phyloP scores from a whole-genome alignment of 768 basidiomycete genomes.

The Amanita rubescens region DNA sequence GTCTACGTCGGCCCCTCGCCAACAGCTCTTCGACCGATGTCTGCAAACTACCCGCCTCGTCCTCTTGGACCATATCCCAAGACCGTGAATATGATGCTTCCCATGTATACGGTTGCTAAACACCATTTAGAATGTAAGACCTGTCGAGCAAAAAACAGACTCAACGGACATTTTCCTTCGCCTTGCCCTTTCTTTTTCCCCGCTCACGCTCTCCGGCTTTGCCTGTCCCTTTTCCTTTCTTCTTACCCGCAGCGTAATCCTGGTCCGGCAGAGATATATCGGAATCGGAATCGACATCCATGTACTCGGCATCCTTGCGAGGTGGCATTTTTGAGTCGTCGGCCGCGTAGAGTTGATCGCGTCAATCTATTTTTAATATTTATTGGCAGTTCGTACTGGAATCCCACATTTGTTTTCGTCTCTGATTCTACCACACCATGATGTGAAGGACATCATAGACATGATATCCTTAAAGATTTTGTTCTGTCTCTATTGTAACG shows the following conservation, averaged over 20 bases:
- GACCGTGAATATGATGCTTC: constrained; percentile 90
- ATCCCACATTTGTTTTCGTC: too few relatives aligned
- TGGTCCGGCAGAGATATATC: constrained; percentile 60
- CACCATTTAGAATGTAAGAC: constrained; percentile 1
- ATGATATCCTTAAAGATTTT: too few relatives aligned
- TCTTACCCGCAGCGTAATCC: constrained; percentile 47
- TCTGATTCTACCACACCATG: too few relatives aligned
- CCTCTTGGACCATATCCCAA: constrained; percentile 97
- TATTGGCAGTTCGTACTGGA: too few relatives aligned
- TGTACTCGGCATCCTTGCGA: constrained; percentile 32
- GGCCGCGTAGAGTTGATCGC: neutral
- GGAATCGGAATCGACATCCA: constrained; percentile 63
- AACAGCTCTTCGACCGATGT: constrained; percentile 85
- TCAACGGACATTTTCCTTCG: constrained; percentile 39
- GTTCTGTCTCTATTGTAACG: too few relatives aligned
- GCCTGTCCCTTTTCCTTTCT: constrained; percentile 50
- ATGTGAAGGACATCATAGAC: too few relatives aligned
- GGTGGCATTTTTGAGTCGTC: constrained; percentile 23
- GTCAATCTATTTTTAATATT: too few relatives aligned
- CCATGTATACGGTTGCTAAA: constrained; percentile 85
- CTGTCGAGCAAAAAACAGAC: constrained; percentile 2
- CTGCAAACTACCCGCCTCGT: constrained; percentile 87
- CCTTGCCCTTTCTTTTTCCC: constrained; percentile 50
- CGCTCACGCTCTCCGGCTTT: constrained; percentile 45
- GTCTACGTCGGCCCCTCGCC: constrained; percentile 75